Percentiles rank a stretch among this genome's conserved stretches.
These are phyloP conservation scores for Teunomyces kruisii DNA, from an alignment of 805 yeast genomes.

Conservation along the genomic window DNA sequence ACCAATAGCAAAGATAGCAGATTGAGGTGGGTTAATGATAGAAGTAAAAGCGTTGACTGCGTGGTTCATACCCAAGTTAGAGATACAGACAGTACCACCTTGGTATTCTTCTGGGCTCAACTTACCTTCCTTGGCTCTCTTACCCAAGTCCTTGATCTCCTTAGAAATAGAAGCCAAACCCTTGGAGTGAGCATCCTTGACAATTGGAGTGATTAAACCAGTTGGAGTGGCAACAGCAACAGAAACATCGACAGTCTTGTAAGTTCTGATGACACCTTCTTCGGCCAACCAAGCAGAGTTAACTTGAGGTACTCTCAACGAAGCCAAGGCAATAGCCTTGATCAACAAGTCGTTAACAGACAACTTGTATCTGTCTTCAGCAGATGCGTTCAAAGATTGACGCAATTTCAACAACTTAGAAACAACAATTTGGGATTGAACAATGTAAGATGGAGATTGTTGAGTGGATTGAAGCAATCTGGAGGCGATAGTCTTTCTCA, in stretches of 20 bases:
- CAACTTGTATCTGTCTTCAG: slow-evolving; percentile 84
- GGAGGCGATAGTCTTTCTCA: slow-evolving; percentile 92
- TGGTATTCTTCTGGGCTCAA: slow-evolving; percentile 95
- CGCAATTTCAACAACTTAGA: slow-evolving; percentile 89
- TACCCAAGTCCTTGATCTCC: slow-evolving; percentile 88
- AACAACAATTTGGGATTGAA: slow-evolving; percentile 83
- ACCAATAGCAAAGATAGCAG: slow-evolving; percentile 91
- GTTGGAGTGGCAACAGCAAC: slow-evolving; percentile 99
- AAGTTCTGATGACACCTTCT: slow-evolving; percentile 90
- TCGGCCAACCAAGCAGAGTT: slow-evolving; percentile 91
- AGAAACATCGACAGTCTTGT: slow-evolving; percentile 88
- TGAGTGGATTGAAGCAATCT: slow-evolving; percentile 86
- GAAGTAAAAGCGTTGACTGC: slow-evolving; percentile 94
- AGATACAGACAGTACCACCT: slow-evolving; percentile 98
- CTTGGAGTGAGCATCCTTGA: slow-evolving; percentile 80
- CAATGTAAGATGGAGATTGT: slow-evolving; percentile 87
- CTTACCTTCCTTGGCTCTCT: slow-evolving; percentile 93
- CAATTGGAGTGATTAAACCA: slow-evolving; percentile 95
- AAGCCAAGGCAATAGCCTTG: slow-evolving; percentile 92
- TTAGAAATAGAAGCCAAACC: slow-evolving; percentile 81
- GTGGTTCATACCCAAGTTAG: slow-evolving; percentile 97
- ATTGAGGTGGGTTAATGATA: slow-evolving; percentile 96
- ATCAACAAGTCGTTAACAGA: slow-evolving; percentile 92
- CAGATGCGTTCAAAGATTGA: slow-evolving; percentile 79
- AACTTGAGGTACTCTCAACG: slow-evolving; percentile 86